Evolutionary conservation across 1,139 yeast genomes (phyloP), one percentile per base, ranked within the genome.

Genomic region (Yamadazyma pseudoaaseri): DNA sequence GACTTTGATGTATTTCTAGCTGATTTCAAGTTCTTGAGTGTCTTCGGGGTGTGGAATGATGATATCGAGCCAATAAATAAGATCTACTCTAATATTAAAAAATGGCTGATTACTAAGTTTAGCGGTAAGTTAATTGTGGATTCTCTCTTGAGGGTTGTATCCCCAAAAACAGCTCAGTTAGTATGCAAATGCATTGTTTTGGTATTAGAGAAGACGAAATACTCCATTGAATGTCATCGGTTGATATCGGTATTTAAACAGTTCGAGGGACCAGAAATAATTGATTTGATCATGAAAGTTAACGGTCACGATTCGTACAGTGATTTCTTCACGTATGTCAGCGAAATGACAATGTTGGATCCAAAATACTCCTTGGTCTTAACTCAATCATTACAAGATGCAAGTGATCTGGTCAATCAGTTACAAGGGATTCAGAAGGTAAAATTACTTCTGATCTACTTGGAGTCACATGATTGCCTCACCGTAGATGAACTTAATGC

Each of bases 401-500:
- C 25, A 6, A 12, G 25, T 7, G 12, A 22, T 11, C 25, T 8
- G 6, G 25, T 22, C 12, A 12, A 6, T 6, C 12, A 6, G 7
- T 25, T 44, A 16, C 12, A 16, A 3, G 34, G 34, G 5, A 9
- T 12, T 4, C 39, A 38, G 8, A 42, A 44, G 27, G 38, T 49
- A 8, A 26, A 40, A 6, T 36, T 61, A 16, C 39, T 58, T 5
- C 43, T 49, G n/a, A 48, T 51, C 22, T 54, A 40, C 36, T 36
- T 60, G 7, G 29, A 31, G 1, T 41, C 54, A 3, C 60, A 42
- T n/a, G 26, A 29, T 6, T 31, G 38, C 9, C 56, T 48, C 34
- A 21, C 20, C 1, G 16, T 36, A 2, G 41, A 38, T 2, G 67
- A 62, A 35, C 60, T 45, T 36, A 7, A 35, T 6, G 38, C 49